Conservation (phyloP, 768 basidiomycete species). For the Basidioascus undulatus region DNA sequence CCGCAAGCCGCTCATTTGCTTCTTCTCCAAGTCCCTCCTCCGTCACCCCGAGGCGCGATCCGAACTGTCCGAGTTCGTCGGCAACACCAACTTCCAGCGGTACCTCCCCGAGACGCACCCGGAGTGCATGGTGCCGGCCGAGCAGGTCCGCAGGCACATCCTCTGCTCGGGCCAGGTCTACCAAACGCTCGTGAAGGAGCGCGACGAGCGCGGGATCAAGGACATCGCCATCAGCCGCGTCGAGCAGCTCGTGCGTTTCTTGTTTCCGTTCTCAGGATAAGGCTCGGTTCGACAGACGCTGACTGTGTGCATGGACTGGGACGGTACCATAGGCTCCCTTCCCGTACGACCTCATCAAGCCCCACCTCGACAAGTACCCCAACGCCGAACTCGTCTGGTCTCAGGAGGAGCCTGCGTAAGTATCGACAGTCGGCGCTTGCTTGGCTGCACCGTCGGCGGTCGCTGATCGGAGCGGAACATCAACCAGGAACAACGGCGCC, state of each 20-base stretch:
- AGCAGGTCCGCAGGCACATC: constrained; percentile 78
- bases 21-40: constrained; percentile 92
- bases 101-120: constrained; percentile 73
- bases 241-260: constrained; percentile 89
- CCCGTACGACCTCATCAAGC: constrained; percentile 82
- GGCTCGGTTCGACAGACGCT: too few relatives aligned
- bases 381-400: constrained; percentile 86
- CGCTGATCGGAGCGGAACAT: too few relatives aligned
- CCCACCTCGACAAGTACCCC: constrained; percentile 88
- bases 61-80: constrained; percentile 60
- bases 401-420: too few relatives aligned
- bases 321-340: too few relatives aligned
- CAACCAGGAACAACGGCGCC: too few relatives aligned
- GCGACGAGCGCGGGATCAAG: constrained; percentile 71
- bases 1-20: constrained; percentile 75
- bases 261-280: too few relatives aligned
- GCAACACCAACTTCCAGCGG: constrained; percentile 73
- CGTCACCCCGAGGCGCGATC: constrained; percentile 87
- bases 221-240: constrained; percentile 83
- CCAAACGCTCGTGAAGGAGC: constrained; percentile 62
- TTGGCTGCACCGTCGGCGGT: too few relatives aligned
- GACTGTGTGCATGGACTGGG: too few relatives aligned
- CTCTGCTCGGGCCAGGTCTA: constrained; percentile 58
- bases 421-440: too few relatives aligned
- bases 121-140: constrained; percentile 44